phyloP scores from a whole-genome alignment of 2,329 filamentous ascomycete species.

The Calonectria hawksworthii region DNA sequence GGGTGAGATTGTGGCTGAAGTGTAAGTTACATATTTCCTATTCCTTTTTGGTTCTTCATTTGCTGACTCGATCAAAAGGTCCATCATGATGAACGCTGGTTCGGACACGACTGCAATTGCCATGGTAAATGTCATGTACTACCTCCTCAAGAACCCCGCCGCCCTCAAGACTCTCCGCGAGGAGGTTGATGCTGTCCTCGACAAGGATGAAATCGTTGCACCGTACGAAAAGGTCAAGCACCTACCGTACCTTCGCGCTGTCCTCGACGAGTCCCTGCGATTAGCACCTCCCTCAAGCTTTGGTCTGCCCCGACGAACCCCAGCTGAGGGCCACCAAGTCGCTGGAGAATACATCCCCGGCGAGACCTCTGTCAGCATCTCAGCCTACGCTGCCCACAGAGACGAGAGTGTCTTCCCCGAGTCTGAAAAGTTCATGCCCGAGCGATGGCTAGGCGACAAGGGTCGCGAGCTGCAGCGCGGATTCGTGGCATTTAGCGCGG shows the following conservation, averaged over 20 bases:
- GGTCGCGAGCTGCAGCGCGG: slow-evolving; percentile 52
- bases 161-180: slow-evolving; percentile 55
- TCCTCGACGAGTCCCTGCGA: slow-evolving; percentile 63
- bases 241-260: slow-evolving; percentile 65
- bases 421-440: slow-evolving; percentile 54
- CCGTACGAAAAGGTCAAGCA: slow-evolving; percentile 65
- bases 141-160: slow-evolving; percentile 62
- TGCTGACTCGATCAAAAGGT: slow-evolving; percentile 51
- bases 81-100: slow-evolving; percentile 66
- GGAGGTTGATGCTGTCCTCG: slow-evolving; percentile 61
- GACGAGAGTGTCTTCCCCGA: slow-evolving; percentile 56
- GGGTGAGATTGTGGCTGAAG: slow-evolving; percentile 68
- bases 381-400: slow-evolving; percentile 54
- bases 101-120: slow-evolving; percentile 63
- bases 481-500: slow-evolving; percentile 58
- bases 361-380: slow-evolving; percentile 56
- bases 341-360: slow-evolving; percentile 50
- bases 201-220: slow-evolving; percentile 58
- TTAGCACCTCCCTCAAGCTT: slow-evolving; percentile 47
- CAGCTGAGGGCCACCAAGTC: slow-evolving; percentile 47
- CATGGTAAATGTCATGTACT: slow-evolving; percentile 66
- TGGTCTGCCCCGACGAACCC: slow-evolving; percentile 46
- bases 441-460: slow-evolving; percentile 56
- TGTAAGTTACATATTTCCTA: not conserved
- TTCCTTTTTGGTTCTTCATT: not conserved